phyloP scores from a whole-genome alignment of 495 filamentous ascomycete species.

The Podospora sp. region DNA sequence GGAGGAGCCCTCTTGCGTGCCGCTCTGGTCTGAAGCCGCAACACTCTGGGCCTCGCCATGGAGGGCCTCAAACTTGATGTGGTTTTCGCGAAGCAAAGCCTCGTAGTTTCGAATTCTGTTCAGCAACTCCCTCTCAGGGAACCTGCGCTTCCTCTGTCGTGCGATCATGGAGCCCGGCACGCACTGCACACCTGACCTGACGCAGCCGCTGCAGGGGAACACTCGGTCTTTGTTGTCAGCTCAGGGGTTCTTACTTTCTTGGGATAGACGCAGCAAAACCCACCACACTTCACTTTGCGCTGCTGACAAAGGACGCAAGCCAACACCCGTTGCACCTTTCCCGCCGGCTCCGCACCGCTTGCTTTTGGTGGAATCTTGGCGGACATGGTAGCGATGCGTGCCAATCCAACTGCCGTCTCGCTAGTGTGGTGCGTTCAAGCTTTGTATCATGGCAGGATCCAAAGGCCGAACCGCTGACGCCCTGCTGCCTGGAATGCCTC shows the following conservation, averaged over 20 bases:
- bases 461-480: background rate
- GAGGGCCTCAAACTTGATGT: conserved; percentile 55
- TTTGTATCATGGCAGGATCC: background rate
- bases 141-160: conserved; percentile 52
- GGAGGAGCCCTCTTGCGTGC: background rate
- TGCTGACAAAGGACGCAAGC: conserved; percentile 60
- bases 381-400: background rate
- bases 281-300: conserved; percentile 58
- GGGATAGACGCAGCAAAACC: background rate
- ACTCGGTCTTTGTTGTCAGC: conserved; percentile 41
- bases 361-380: background rate
- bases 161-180: conserved; percentile 47
- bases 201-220: conserved; percentile 58
- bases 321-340: conserved; percentile 46
- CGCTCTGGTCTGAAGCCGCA: background rate
- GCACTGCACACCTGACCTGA: conserved; percentile 46
- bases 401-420: background rate
- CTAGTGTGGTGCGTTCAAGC: background rate
- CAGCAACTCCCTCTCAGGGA: conserved; percentile 58
- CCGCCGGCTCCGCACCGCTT: background rate
- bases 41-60: conserved; percentile 29
- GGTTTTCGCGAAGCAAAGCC: conserved; percentile 52
- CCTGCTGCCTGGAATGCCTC: background rate
- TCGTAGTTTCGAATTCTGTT: conserved; percentile 57
- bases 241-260: too few relatives aligned